phyloP scores from a whole-genome alignment of 495 filamentous ascomycete species.

The Pseudotulostoma volvatum region DNA sequence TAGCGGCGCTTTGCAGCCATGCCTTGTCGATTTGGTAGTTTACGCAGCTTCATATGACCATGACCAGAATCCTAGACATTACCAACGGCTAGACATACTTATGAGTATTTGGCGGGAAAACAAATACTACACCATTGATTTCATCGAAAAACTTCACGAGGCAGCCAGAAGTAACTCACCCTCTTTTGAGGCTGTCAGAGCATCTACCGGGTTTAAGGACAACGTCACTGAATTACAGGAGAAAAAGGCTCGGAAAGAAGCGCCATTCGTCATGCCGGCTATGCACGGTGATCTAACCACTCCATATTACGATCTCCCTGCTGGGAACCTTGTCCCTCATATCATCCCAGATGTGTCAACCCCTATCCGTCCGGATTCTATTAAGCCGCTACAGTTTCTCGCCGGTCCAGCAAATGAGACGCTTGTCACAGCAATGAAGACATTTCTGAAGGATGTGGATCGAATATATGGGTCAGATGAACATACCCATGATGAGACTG shows the following conservation, averaged over 20 bases:
- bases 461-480: constrained; percentile 35
- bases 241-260: constrained; percentile 29
- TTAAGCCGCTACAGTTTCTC: constrained; percentile 58
- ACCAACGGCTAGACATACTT: constrained; percentile 45
- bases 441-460: constrained; percentile 51
- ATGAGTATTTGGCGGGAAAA: constrained; percentile 59
- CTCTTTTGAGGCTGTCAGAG: constrained; percentile 11
- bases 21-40: constrained; percentile 44
- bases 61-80: constrained; percentile 46
- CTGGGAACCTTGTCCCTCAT: constrained; percentile 63
- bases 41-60: constrained; percentile 42
- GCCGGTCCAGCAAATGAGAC: constrained; percentile 54
- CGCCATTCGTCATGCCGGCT: constrained; percentile 54
- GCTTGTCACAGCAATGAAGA: constrained; percentile 49
- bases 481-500: constrained; percentile 22
- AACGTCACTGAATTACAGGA: constrained; percentile 9
- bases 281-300: constrained; percentile 61
- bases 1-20: constrained; percentile 41
- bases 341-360: constrained; percentile 59
- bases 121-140: constrained; percentile 44
- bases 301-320: constrained; percentile 74
- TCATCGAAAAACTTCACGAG: constrained; percentile 43
- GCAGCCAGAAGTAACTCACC: constrained; percentile 33
- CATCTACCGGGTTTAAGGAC: constrained; percentile 14
- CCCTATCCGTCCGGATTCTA: constrained; percentile 52